phyloP scores from a whole-genome alignment of 768 basidiomycete genomes.

The Pulveroboletus sp. region DNA sequence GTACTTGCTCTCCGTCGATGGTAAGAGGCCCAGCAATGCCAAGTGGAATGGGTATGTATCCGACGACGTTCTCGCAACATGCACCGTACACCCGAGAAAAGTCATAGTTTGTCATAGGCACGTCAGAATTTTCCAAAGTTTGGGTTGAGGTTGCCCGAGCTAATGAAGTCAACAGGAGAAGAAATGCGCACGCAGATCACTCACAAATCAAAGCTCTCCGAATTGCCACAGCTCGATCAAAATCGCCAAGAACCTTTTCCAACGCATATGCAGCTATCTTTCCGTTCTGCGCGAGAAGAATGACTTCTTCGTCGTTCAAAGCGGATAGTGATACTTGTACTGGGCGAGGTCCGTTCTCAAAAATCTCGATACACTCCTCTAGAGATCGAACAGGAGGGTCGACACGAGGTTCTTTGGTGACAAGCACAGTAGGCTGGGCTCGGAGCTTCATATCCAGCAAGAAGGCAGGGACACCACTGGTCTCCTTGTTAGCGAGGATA shows the following conservation, averaged over 20 bases:
- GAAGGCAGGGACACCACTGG: conserved; percentile 24
- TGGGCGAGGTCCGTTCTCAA: conserved; percentile 66
- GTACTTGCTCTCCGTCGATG: conserved; percentile 78
- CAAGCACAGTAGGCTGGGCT: conserved; percentile 17
- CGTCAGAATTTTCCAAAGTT: conserved; percentile 75
- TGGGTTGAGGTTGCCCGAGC: conserved; percentile 82
- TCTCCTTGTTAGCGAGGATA: conserved; percentile 16
- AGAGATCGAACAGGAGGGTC: conserved; percentile 44
- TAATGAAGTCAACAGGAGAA: conserved; percentile 26
- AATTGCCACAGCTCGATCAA: conserved; percentile 82
- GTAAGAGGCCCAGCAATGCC: conserved; percentile 95
- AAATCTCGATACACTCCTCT: conserved; percentile 76
- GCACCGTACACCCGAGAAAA: conserved; percentile 92
- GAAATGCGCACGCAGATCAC: conserved; percentile 24
- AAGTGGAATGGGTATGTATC: conserved; percentile 93
- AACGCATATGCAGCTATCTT: conserved; percentile 94
- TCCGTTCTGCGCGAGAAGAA: conserved; percentile 80
- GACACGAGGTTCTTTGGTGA: conserved; percentile 11
- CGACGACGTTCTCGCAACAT: conserved; percentile 98
- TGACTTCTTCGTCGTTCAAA: conserved; percentile 89
- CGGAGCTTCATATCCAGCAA: conserved; percentile 33
- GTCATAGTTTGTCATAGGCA: conserved; percentile 85
- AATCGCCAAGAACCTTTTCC: conserved; percentile 89
- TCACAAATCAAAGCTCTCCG: conserved; percentile 87
- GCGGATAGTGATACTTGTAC: conserved; percentile 50